Evolutionary conservation across 2,329 filamentous ascomycete genomes (phyloP), one percentile per base, ranked within the genome.

Genomic region (Aphanocladium album): DNA sequence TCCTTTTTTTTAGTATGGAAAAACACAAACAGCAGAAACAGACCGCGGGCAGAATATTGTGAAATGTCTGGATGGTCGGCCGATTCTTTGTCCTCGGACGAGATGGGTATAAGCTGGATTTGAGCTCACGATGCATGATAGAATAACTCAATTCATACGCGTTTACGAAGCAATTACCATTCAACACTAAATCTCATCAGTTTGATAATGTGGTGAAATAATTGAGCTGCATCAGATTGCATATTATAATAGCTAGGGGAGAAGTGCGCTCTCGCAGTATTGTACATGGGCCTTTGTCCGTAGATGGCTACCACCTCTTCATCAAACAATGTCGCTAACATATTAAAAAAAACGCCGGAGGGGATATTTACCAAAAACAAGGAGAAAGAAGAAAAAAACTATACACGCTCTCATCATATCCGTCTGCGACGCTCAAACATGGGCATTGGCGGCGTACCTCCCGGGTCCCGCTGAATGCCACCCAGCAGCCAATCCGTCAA

Each of bases 401-500:
- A 43, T 43, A n/a, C 17, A 45, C 63, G 63, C 23, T 62, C 61
- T 2, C 62, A 59, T 57, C 65, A 66, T 62, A 66, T 69, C 59
- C 63, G 65, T 25, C 72, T 51, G 16, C 73, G 46, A 23, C 67
- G 67, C 60, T 73, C 70, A 67, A 74, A 76, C 69, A 71, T 71
- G 21, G 74, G 74, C 64, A 74, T 67, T 33, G 71, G 72, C 37
- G 71, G 72, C 33, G 67, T 68, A 39, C 71, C 70, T 8, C 65
- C 63, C 5, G 73, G 71, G 52, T 71, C 66, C 47, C 67, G 70
- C 66, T 93, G 88, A 55, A 89, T 89, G 2, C 93, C 92, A 2
- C 93, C 92, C 43, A 98, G 80, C 64, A 99, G 76, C 93, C 95
- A 98, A 72, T 99, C 95, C 17, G 95, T 97, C 65, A 98, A 78